Conservation (phyloP, 106 monocot species). For the Agapanthus africanus region DNA sequence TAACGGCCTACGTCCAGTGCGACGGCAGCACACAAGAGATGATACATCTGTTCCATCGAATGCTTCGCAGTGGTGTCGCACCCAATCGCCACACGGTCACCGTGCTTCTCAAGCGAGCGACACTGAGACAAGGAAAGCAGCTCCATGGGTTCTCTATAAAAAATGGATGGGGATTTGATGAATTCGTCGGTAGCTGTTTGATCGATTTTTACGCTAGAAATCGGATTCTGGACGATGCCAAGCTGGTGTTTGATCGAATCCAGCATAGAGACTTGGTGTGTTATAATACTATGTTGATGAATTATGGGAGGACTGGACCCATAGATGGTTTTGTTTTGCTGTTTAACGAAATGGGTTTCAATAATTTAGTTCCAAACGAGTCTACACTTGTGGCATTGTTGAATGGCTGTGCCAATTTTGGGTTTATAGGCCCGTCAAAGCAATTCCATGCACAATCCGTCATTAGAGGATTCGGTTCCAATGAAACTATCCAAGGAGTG, state of each 20-base stretch:
- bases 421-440: conserved; percentile 12
- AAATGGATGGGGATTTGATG: conserved; percentile 18
- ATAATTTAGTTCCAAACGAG: conserved; percentile 16
- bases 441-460: conserved; percentile 27
- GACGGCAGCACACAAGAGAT: conserved; percentile 10
- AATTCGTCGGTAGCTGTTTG: conserved; percentile 24
- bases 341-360: conserved; percentile 16
- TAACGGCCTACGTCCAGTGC: conserved; percentile 13
- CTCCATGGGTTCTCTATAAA: conserved; percentile 20
- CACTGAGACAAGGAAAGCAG: conserved; percentile 9
- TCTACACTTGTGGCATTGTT: conserved; percentile 36
- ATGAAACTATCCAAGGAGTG: conserved; percentile 15
- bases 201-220: conserved; percentile 30
- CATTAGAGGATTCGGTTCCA: conserved; percentile 15
- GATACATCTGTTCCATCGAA: conserved; percentile 15
- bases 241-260: conserved; percentile 25
- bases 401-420: conserved; percentile 23
- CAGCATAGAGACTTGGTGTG: conserved; percentile 25
- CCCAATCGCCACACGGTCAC: conserved; percentile 29
- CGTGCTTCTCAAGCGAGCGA: conserved; percentile 4
- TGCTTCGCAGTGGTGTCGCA: conserved; percentile 10
- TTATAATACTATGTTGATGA: conserved; percentile 28
- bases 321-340: not conserved
- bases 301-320: conserved; percentile 7
- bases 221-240: conserved; percentile 6